Conservation (phyloP, 2,329 filamentous ascomycete species). For the Botrytis medusae region DNA sequence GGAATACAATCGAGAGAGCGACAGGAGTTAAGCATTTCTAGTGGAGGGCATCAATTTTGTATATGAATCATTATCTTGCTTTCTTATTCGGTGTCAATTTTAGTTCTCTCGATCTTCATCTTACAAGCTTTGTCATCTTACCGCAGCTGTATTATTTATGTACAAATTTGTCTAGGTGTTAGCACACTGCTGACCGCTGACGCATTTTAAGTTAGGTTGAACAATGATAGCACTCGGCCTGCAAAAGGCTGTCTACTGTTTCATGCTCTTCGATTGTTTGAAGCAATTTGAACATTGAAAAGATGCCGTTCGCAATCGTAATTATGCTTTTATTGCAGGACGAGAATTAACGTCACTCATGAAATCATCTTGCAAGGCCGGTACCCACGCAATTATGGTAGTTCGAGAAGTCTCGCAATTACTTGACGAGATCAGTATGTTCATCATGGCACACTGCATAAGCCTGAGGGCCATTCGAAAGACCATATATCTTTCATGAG, state of each 20-base stretch:
- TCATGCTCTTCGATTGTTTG: neutral
- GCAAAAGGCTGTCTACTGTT: neutral
- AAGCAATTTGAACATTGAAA: neutral
- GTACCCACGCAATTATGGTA: neutral
- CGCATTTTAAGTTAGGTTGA: neutral
- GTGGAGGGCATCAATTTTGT: conserved; percentile 11
- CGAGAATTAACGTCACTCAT: too few species aligned
- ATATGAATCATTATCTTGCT: neutral
- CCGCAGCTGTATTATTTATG: neutral
- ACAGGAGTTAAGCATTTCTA: conserved; percentile 17
- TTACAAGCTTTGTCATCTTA: neutral
- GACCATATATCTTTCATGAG: neutral
- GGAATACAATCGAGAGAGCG: neutral
- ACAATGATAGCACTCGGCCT: neutral
- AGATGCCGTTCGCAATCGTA: neutral
- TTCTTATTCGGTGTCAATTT: neutral
- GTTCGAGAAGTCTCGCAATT: conserved; percentile 2
- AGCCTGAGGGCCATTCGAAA: neutral
- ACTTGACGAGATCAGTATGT: neutral
- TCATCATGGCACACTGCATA: neutral
- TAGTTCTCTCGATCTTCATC: neutral
- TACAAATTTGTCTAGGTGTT: neutral
- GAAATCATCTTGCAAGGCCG: neutral
- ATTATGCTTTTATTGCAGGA: neutral
- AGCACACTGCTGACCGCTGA: too few species aligned